Base-by-base conservation (phyloP, 2,329 filamentous ascomycete species). In the Furcasterigmium furcatum region DNA sequence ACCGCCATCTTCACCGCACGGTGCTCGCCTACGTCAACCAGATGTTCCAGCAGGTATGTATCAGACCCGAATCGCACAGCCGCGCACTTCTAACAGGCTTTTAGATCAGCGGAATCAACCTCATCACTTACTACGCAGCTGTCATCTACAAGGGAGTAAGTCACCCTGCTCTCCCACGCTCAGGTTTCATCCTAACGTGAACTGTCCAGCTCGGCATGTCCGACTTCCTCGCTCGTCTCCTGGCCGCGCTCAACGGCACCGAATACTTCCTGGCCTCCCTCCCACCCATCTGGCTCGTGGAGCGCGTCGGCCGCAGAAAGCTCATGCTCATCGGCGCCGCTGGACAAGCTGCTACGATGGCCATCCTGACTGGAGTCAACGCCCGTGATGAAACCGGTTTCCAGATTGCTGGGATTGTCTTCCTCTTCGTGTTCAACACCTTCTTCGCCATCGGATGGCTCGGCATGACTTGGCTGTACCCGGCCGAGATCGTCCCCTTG, bases 241-340 rank as follows among this genome's bases (percentile, higher is more conserved):
- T 76, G 9, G 79, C 76, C 10, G 79, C 82, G 2, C 71, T 73
- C 46, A 76, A 76, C 50, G 73, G 73, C n/a, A 69, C 66, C 2
- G 64, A 68, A 40, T 71, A 69, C 48, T 68, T 68, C 43, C 47
- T 70, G 60, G 65, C 77, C 1, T 84, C 84, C 4, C 79, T 83
- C 79, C 72, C 73, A 1, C 70, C 74, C 2, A 71, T 77, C 18
- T 82, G 82, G 60, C 71, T 85, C 21, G 80, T 86, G 30, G 83
- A 87, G 61, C 75, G 78, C 2, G 78, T 84, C 4, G 84, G 84
- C 10, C 81, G 87, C 22, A 76, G 86, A 16, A 78, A 79, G 57
- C 75, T 90, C 49, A 89, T 91, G 84, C 65, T 90, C 16, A 79
- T 88, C 51, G 85, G 85, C 44, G 80, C 81, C 0, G 65, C 77